Base-by-base conservation (phyloP, 169 alveolate species). In the Babesia bigemina region DNA sequence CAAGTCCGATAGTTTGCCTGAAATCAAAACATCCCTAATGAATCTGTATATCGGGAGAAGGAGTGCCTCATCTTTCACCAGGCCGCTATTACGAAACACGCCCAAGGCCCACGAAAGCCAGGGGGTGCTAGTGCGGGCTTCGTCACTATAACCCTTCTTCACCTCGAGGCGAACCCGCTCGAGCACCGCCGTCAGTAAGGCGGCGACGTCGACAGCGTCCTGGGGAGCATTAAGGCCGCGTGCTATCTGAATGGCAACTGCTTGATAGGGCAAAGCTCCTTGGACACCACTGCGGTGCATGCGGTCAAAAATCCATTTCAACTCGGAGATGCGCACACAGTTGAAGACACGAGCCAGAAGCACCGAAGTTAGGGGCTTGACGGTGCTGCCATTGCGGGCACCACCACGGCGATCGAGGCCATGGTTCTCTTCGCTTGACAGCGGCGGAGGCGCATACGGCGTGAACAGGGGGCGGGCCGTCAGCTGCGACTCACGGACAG, bases 401-500 rank as follows among this genome's bases (percentile, higher is more conserved):
- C 56, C 19, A 24, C 39, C 28, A 2, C 48, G n/a, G 11, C 48
- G 67, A 21, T 42, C 55, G 21, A 61, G 33, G 42, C 70, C 55
- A 19, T 16, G 33, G 55, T 11, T 24, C 21, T 29, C 76, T 8
- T 67, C 65, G 10, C 28, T 16, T 44, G 55, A 52, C n/a, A 52
- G 24, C 10, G 76, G 24, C 4, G 76, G 76, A 17, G 76, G 76
- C 4, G 76, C 52, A 33, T 52, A 55, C 16, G 76, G 76, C 7
- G 76, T 4, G 24, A 52, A 67, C 65, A 42, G 19, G 19, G 76
- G 76, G 7, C 50, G 65, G 12, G 63, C 16, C 3, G 28, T 26
- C 26, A 83, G 77, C 48, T 53, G 74, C 26, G 62, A 22, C 50
- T 83, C 90, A 14, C 48, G 45, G 24, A 83, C 65, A 36, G 83